Evolutionary conservation across 2,329 filamentous ascomycete species (phyloP).

Genomic region (Hypomyces perniciosus): DNA sequence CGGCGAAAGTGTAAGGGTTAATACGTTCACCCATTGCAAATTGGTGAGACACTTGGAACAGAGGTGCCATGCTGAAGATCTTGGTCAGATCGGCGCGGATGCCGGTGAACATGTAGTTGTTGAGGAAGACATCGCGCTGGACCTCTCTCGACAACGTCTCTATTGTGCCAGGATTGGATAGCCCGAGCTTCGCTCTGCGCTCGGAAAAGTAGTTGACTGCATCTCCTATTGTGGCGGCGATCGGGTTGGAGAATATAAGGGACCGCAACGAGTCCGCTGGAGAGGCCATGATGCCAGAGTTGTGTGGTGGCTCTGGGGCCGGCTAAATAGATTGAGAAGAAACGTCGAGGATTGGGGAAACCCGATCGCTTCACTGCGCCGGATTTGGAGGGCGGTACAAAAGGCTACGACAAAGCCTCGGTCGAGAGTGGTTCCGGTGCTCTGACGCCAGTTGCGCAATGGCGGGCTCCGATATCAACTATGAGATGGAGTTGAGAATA

Average conservation of each 20-base stretch:
- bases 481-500: conserved; percentile 19
- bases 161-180: conserved; percentile 87
- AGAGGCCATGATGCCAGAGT: conserved; percentile 42
- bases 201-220: conserved; percentile 77
- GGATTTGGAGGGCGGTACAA: not conserved
- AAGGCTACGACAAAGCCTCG: conserved; percentile 7
- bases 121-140: conserved; percentile 91
- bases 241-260: conserved; percentile 68
- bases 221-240: conserved; percentile 65
- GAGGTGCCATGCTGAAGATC: conserved; percentile 84
- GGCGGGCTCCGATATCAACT: conserved; percentile 15
- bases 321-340: not conserved
- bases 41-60: conserved; percentile 97
- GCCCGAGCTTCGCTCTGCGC: conserved; percentile 77
- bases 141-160: conserved; percentile 89
- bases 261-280: conserved; percentile 48
- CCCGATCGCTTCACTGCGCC: conserved; percentile 7
- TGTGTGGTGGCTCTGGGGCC: conserved; percentile 19
- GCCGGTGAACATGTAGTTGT: conserved; percentile 94
- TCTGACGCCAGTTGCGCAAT: conserved; percentile 12
- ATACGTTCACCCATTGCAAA: conserved; percentile 91
- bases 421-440: conserved; percentile 3
- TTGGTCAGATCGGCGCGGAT: conserved; percentile 95
- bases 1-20: conserved; percentile 92
- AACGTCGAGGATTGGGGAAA: not conserved